These are phyloP conservation scores for Lolium multiflorum DNA, from an alignment of 176 grass and related monocot species.

Conservation along the genomic window DNA sequence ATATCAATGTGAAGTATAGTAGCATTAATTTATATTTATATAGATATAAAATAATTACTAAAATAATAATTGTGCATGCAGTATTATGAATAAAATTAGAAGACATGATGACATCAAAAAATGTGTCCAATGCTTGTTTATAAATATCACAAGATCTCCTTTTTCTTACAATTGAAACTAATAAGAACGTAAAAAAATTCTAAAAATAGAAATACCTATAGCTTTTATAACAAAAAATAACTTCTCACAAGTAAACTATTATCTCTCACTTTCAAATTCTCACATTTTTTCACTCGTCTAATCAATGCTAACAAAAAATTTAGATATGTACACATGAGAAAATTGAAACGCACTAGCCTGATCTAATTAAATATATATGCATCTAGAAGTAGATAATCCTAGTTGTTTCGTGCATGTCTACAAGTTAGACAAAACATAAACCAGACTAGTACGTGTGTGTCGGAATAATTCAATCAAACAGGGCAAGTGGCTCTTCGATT, in stretches of 20 bases:
- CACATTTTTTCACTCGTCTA: constrained; percentile 19
- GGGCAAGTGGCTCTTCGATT: neutral
- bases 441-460: constrained; percentile 41
- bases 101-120: neutral
- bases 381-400: constrained; percentile 17
- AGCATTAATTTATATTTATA: neutral
- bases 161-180: constrained; percentile 37
- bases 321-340: neutral
- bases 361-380: constrained; percentile 2
- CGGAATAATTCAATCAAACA: constrained; percentile 33
- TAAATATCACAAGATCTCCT: constrained; percentile 20
- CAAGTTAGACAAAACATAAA: constrained; percentile 9
- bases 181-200: constrained; percentile 23
- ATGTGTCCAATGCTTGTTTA: neutral
- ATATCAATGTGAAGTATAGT: neutral
- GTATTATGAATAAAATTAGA: neutral
- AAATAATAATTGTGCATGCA: neutral
- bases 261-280: constrained; percentile 15
- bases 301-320: constrained; percentile 44
- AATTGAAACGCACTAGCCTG: constrained; percentile 44
- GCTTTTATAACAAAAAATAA: constrained; percentile 36
- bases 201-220: constrained; percentile 28
- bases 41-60: neutral
- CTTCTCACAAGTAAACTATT: constrained; percentile 18
- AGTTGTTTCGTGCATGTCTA: constrained; percentile 22